Percentiles rank a stretch among this genome's conserved stretches.
These are phyloP conservation scores for Alternaria rosae DNA, from an alignment of 2,329 filamentous ascomycete species.

Conservation along the genomic window DNA sequence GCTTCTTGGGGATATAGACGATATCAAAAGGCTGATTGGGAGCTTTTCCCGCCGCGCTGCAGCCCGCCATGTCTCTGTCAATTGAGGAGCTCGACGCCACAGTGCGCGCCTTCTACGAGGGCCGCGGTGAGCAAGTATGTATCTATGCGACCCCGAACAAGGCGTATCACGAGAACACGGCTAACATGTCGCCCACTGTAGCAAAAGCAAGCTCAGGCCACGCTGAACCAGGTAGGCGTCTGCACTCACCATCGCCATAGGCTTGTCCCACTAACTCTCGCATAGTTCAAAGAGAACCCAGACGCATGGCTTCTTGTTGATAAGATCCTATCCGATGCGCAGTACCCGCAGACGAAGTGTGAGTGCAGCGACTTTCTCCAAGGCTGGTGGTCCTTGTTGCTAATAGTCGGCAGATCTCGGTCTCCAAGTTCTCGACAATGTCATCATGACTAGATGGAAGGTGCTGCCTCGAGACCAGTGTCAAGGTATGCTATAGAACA, in stretches of 20 bases:
- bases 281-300: slow-evolving; percentile 96
- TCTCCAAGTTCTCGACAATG: slow-evolving; percentile 95
- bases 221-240: slow-evolving; percentile 82
- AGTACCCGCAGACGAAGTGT: slow-evolving; percentile 97
- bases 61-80: slow-evolving; percentile 66
- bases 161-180: slow-evolving; percentile 40
- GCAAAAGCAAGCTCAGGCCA: slow-evolving; percentile 96
- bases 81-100: slow-evolving; percentile 96
- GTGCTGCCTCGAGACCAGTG: slow-evolving; percentile 95
- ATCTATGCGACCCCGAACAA: slow-evolving; percentile 1
- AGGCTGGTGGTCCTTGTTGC: slow-evolving; percentile 26
- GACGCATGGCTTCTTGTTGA: slow-evolving; percentile 98
- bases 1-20: slow-evolving; percentile 32
- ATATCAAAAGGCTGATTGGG: slow-evolving; percentile 37
- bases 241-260: slow-evolving; percentile 9
- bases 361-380: slow-evolving; percentile 46
- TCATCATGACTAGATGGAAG: slow-evolving; percentile 99
- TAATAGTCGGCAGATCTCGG: slow-evolving; percentile 74
- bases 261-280: slow-evolving; percentile 23
- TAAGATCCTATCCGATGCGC: slow-evolving; percentile 91
- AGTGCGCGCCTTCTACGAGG: slow-evolving; percentile 97
- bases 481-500: slow-evolving; percentile 69
- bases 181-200: slow-evolving; percentile 55
- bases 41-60: slow-evolving; percentile 43
- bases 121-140: slow-evolving; percentile 88